Evolutionary conservation across 306 rosid genomes (phyloP), one percentile per base, ranked within the genome.

Genomic region (Biancaea sappan): DNA sequence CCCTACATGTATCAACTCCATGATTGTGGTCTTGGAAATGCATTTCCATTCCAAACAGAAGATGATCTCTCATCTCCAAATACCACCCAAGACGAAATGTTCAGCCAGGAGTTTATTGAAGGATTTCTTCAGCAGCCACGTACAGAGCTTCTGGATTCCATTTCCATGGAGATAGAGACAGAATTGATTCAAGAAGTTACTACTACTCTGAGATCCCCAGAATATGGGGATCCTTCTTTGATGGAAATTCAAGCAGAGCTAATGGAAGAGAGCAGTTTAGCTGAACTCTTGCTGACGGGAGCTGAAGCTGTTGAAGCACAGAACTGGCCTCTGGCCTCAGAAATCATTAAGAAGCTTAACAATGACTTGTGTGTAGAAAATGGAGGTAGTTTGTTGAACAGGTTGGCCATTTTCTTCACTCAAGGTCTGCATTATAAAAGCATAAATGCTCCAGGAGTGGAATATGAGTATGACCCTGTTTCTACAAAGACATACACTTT

Each of bases 291-390:
- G 69, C 50, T 87, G 74, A 73, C 74, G 57, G 92, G 86, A 77
- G 95, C 95, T 72, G 90, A 89, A 77, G 95, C 95, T 51, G 84
- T 87, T 77, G 88, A 87, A 80, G 80, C 87, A 41, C 86, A 80
- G 48, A 87, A 89, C 56, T 79, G 76, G 72, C 7, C 34, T 28
- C 77, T 87, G 28, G 88, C 84, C 78, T 81, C 77, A 8, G 68
- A 67, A 8, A 81, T 71, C 54, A 78, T 87, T 12, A 64, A 76
- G 59, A 83, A 81, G 78, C 87, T 89, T 2, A 74, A 77, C 71
- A 28, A 64, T 43, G 57, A 77, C 32, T 78, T 70, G 38, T 60
- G 58, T 34, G 37, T 35, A 8, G 77, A 46, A 72, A 75, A 52
- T 24, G 83, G 80, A 18, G 87, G 78, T 69, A 47, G 52, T 72